Evolutionary conservation across 352 stramenopile genomes (phyloP), one percentile per base, ranked within the genome.

Genomic region (Phytophthora pini): DNA sequence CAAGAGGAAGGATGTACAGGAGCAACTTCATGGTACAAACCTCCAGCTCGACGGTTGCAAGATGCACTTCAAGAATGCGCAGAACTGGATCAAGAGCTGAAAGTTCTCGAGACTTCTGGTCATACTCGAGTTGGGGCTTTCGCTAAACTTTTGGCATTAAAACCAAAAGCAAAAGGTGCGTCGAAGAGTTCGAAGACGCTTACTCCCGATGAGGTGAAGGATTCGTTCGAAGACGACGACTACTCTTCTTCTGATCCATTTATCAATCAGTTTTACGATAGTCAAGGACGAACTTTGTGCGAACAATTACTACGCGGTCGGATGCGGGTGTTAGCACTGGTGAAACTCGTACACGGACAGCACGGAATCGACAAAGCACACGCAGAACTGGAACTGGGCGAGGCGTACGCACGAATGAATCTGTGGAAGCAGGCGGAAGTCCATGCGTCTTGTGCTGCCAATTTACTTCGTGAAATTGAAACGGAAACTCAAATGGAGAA

Each of bases 381-480:
- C 2, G 82, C 82, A 2, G 72, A 88, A n/a, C 54, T 89, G 13
- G 77, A 86, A 58, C 49, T 93, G 7, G 82, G 70, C 0, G 82
- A 89, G 50, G 63, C 56, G 2, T 93, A 91, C 32, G 70, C 80
- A 4, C 66, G 78, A 0, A 52, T 89, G 36, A 87, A 82, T 40
- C 71, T 93, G 11, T 91, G 84, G 84, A 91, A 93, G 44, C 84
- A 93, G 40, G 80, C 75, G 0, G 70, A 89, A 36, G 38, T 75
- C 5, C 84, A 93, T 36, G 56, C 74, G 5, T 66, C 65, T 6
- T 58, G 60, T 12, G 74, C 74, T 4, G 72, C 70, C 11, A 75
- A 70, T 31, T 32, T 89, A 4, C 65, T 92, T 20, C 68, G 70
- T 39, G 56, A 71, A 7, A 43, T 82, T n/a, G 65, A 76, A 3